Conservation (phyloP, 2,329 filamentous ascomycete species). For the Drechslerella coelobrocha region DNA sequence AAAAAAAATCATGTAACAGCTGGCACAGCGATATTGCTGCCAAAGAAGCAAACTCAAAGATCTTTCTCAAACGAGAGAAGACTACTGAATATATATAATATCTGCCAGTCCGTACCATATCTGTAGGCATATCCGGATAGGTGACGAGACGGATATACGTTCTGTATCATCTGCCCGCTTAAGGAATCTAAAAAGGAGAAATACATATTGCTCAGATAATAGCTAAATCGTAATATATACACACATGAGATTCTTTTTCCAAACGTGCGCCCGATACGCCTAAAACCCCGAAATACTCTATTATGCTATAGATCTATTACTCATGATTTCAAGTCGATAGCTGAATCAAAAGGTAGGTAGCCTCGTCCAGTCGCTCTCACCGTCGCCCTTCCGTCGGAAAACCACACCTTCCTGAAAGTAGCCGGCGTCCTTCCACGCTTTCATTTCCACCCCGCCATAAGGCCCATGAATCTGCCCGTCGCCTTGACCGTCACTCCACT, state of each 20-base stretch:
- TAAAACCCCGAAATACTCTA: too few species aligned
- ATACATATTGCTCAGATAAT: too few species aligned
- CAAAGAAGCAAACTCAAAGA: neutral
- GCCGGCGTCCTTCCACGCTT: slow-evolving; percentile 86
- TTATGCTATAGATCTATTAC: neutral
- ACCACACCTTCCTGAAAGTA: slow-evolving; percentile 86
- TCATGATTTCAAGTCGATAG: too few species aligned
- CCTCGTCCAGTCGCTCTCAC: slow-evolving; percentile 59
- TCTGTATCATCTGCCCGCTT: too few species aligned
- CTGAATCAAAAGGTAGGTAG: slow-evolving; percentile 51
- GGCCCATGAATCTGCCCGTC: slow-evolving; percentile 81
- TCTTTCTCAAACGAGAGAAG: neutral
- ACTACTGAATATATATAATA: neutral
- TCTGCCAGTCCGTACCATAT: too few species aligned
- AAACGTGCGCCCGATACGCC: too few species aligned
- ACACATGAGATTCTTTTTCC: too few species aligned
- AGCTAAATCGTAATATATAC: too few species aligned
- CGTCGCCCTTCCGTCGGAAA: slow-evolving; percentile 71
- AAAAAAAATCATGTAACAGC: neutral
- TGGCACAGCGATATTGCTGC: neutral
- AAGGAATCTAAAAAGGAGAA: too few species aligned
- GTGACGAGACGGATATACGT: neutral
- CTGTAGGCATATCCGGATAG: neutral
- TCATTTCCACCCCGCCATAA: slow-evolving; percentile 84
- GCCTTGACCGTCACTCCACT: slow-evolving; percentile 88